Conservation (phyloP, 1,139 yeast species). For the Candida labiduridarum region DNA sequence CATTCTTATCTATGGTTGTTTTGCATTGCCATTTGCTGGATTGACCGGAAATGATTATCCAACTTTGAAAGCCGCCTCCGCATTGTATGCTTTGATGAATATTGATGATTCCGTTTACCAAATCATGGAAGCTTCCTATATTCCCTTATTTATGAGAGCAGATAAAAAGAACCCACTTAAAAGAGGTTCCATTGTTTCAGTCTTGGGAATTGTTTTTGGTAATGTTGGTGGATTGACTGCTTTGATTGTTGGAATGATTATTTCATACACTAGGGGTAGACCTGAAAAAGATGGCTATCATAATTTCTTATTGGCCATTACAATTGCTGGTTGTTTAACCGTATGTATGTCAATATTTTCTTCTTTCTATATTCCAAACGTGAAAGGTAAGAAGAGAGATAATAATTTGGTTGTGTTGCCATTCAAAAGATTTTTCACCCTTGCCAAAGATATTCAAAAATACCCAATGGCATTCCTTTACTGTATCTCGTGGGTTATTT, state of each 20-base stretch:
- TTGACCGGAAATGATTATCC: conserved; percentile 26
- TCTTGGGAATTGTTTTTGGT: conserved; percentile 39
- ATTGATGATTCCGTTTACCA: conserved; percentile 38
- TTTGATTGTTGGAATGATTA: conserved; percentile 40
- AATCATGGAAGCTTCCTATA: conserved; percentile 45
- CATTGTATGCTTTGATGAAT: conserved; percentile 34
- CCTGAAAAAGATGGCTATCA: conserved; percentile 34
- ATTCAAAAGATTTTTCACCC: conserved; percentile 26
- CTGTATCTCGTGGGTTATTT: conserved; percentile 47
- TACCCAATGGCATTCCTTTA: conserved; percentile 42
- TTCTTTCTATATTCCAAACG: conserved; percentile 35
- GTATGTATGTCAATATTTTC: conserved; percentile 29
- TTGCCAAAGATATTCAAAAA: conserved; percentile 28
- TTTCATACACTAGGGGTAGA: conserved; percentile 32
- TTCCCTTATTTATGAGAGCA: conserved; percentile 47
- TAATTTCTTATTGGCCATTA: conserved; percentile 41
- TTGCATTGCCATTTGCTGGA: conserved; percentile 44
- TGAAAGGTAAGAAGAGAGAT: conserved; percentile 31
- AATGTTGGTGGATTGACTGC: conserved; percentile 47
- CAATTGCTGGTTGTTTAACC: conserved; percentile 44
- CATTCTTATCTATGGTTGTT: conserved; percentile 34
- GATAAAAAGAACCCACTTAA: conserved; percentile 26
- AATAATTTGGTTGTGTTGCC: conserved; percentile 26
- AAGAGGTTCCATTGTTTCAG: conserved; percentile 42
- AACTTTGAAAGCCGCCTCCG: conserved; percentile 23